A percentile compares a stretch with the other conserved stretches of the same genome.
Evolutionary conservation across 1,284 basidiomycete species (phyloP).

Genomic region (Leccinum brunneo-olivaceum): DNA sequence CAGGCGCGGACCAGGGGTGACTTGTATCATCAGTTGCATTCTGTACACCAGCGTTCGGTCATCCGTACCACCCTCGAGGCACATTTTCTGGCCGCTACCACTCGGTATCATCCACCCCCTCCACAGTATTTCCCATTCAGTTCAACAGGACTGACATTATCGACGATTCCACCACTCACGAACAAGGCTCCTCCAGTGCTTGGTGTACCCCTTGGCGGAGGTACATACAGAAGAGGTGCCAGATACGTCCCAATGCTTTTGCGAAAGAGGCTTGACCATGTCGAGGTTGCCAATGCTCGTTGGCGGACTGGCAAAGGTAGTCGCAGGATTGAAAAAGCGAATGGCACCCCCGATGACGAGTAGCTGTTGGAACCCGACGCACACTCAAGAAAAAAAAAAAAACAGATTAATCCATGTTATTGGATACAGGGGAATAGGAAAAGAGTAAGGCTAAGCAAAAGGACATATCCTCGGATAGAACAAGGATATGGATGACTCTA

Average conservation of each 20-base stretch:
- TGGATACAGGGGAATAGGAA: constrained; percentile 13
- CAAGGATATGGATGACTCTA: constrained; percentile 13
- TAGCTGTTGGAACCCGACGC: constrained; percentile 5
- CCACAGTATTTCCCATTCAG: constrained; percentile 33
- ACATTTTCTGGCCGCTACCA: constrained; percentile 56
- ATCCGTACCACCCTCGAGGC: constrained; percentile 54
- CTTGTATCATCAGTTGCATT: constrained; percentile 56
- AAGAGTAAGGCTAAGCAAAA: constrained; percentile 20
- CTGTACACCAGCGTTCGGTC: constrained; percentile 49
- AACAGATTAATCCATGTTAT: constrained; percentile 16
- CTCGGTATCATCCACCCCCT: constrained; percentile 38
- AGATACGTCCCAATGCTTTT: constrained; percentile 64
- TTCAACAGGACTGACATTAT: constrained; percentile 19
- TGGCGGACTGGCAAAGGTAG: constrained; percentile 66
- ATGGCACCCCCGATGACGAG: constrained; percentile 5
- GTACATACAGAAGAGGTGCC: constrained; percentile 50
- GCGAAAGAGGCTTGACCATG: constrained; percentile 61
- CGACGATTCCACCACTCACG: constrained; percentile 23
- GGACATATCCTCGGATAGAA: not conserved
- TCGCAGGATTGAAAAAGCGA: constrained; percentile 18
- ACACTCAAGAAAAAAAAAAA: not conserved
- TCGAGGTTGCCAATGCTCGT: constrained; percentile 69
- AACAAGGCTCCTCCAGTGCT: constrained; percentile 29
- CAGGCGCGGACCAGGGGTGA: constrained; percentile 29
- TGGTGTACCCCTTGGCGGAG: constrained; percentile 70